phyloP scores from a whole-genome alignment of 495 filamentous ascomycete species.

The Lasiosphaeria ovina region DNA sequence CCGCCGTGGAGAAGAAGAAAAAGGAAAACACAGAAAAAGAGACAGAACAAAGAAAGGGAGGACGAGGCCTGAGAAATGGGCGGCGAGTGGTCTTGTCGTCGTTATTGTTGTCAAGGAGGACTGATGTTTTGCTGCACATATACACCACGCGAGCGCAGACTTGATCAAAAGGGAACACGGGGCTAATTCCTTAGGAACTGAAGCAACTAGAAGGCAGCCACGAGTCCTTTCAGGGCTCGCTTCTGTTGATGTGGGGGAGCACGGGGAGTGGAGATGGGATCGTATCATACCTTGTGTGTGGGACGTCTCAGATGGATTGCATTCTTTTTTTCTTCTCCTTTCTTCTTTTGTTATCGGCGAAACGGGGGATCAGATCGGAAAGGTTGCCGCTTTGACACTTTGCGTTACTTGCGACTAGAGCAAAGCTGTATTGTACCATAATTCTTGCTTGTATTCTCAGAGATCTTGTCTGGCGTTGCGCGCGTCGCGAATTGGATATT shows the following conservation, averaged over 20 bases:
- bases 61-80: neutral
- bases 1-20: neutral
- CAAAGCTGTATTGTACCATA: no score
- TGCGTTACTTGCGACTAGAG: no score
- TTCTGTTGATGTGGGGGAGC: neutral
- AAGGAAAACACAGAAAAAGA: constrained; percentile 2
- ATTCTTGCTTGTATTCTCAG: no score
- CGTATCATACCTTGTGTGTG: no score
- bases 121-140: neutral
- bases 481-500: no score
- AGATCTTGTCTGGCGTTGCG: no score
- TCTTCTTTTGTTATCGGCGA: no score
- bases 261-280: no score
- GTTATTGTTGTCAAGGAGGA: constrained; percentile 2
- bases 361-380: no score
- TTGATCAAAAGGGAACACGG: constrained; percentile 12
- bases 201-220: constrained; percentile 28
- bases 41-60: constrained; percentile 5
- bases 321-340: no score
- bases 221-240: neutral
- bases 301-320: no score
- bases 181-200: constrained; percentile 42
- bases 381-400: no score
- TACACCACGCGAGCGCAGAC: neutral
- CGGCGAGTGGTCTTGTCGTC: neutral